These are phyloP conservation scores for Hymenoscyphus infarciens DNA, from an alignment of 2,329 filamentous ascomycete genomes.

Conservation along the genomic window DNA sequence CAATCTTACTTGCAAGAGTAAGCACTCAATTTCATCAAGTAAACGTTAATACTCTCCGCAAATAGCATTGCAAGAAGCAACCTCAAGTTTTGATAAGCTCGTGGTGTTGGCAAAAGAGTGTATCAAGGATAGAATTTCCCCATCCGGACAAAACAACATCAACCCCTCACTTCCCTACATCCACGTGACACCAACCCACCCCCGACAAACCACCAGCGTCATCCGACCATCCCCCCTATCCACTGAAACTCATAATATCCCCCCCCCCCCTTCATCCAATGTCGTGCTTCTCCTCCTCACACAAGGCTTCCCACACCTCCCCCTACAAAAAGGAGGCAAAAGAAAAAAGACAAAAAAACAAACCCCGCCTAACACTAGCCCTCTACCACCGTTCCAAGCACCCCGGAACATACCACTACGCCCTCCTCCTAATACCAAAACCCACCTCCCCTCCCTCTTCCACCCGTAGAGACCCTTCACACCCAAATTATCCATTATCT, in stretches of 20 bases:
- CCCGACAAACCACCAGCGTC: background rate
- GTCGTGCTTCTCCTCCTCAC: conserved; percentile 3
- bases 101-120: background rate
- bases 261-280: background rate
- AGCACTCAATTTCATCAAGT: background rate
- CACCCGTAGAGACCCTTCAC: background rate
- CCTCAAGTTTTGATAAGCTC: background rate
- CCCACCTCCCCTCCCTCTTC: background rate
- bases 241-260: background rate
- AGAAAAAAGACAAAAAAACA: conserved; percentile 2
- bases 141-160: background rate
- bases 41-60: background rate
- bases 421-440: conserved; percentile 9
- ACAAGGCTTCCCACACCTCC: too few species aligned
- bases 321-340: too few species aligned
- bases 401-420: background rate
- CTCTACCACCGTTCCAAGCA: conserved; percentile 8
- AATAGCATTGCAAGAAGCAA: background rate
- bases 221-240: background rate
- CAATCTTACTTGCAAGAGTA: background rate
- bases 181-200: background rate
- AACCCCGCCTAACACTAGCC: conserved; percentile 11
- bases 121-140: background rate
- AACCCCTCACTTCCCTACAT: background rate
- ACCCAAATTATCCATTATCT: background rate